Percentiles rank a stretch among this genome's conserved stretches.
Conservation (phyloP, 176 grass and related monocot genomes). For the Zoysia pacifica region DNA sequence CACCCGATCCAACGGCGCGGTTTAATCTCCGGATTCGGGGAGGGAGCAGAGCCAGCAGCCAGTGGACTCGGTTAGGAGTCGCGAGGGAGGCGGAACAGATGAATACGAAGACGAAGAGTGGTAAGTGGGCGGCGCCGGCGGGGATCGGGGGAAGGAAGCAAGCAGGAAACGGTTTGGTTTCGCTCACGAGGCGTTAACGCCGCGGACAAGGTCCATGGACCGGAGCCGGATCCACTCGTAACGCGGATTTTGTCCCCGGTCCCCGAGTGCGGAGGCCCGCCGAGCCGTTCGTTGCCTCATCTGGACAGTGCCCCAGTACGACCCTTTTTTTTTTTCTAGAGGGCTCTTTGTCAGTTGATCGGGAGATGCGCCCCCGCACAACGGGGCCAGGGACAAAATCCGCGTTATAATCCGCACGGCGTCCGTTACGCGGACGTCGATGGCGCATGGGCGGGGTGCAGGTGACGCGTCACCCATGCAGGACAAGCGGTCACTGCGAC, state of each 20-base stretch:
- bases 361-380: too few species aligned
- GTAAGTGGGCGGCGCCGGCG: background rate
- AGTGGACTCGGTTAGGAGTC: too few species aligned
- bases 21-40: background rate
- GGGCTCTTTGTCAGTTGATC: too few species aligned
- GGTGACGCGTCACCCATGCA: background rate
- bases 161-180: constrained; percentile 30
- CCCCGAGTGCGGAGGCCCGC: too few species aligned
- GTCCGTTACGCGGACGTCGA: background rate
- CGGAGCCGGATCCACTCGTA: background rate
- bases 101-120: background rate
- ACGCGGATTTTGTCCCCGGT: too few species aligned
- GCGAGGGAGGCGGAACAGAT: background rate
- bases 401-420: too few species aligned
- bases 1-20: background rate
- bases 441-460: background rate
- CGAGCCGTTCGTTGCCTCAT: too few species aligned
- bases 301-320: too few species aligned
- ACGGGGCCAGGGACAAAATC: too few species aligned
- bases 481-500: too few species aligned
- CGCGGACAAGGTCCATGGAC: background rate
- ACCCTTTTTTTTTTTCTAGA: too few species aligned
- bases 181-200: constrained; percentile 23
- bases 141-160: background rate
- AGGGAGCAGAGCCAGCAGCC: background rate